Conservation (phyloP, 345 rosid species). For the Acer yangbiense region DNA sequence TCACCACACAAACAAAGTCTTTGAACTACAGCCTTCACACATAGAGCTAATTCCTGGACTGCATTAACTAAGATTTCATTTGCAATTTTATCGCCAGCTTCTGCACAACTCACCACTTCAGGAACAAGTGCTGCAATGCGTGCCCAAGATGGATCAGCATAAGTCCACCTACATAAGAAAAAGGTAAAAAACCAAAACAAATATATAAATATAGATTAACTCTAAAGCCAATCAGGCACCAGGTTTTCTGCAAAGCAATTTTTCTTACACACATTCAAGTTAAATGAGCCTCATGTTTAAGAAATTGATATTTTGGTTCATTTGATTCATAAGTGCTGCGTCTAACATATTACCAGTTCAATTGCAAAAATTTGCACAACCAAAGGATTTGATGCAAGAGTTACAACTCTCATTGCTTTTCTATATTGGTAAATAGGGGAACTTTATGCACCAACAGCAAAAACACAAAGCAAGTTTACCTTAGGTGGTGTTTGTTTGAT, state of each 20-base stretch:
- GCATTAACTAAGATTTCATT: conserved; percentile 55
- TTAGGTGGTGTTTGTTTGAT: too few species aligned
- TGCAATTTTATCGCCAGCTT: conserved; percentile 68
- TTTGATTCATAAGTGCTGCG: background rate
- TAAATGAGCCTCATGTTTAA: too few species aligned
- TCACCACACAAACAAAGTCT: conserved; percentile 64
- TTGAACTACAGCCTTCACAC: conserved; percentile 75
- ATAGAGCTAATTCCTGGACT: conserved; percentile 63
- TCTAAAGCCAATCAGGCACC: too few species aligned
- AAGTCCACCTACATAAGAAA: conserved; percentile 58
- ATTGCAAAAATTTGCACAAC: background rate
- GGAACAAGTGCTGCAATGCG: conserved; percentile 82
- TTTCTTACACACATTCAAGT: too few species aligned
- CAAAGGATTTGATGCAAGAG: background rate
- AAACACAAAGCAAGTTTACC: background rate
- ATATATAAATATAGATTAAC: too few species aligned
- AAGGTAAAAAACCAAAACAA: too few species aligned
- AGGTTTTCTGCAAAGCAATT: too few species aligned
- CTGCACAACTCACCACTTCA: conserved; percentile 73
- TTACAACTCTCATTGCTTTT: background rate
- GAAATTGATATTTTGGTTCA: background rate
- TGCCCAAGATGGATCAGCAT: conserved; percentile 84
- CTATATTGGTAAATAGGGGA: background rate
- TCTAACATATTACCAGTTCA: background rate
- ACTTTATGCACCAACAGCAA: background rate